A percentile compares a stretch with the other conserved stretches of the same genome.
Conservation (phyloP, 371 early-diverging fungal genomes). For the Circinella minor region DNA sequence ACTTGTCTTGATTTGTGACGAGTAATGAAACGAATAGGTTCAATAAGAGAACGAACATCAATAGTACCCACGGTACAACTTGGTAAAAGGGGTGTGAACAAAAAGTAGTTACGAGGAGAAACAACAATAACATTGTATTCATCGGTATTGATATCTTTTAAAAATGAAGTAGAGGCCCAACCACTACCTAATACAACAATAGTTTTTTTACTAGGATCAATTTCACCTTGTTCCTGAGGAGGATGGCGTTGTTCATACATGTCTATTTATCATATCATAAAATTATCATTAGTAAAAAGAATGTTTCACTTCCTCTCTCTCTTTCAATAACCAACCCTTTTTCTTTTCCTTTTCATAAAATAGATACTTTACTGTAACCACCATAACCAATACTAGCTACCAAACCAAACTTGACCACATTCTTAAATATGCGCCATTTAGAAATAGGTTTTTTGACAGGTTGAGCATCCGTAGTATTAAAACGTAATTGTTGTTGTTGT, state of each 20-base stretch:
- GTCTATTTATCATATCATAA: conserved; percentile 20
- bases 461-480: conserved; percentile 14
- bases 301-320: conserved; percentile 5
- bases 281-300: conserved; percentile 11
- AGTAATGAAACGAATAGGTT: conserved; percentile 86
- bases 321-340: conserved; percentile 11
- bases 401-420: conserved; percentile 41
- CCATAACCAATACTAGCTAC: conserved; percentile 39
- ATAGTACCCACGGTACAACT: conserved; percentile 86
- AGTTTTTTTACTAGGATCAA: conserved; percentile 81
- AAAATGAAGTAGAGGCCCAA: conserved; percentile 86
- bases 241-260: conserved; percentile 71
- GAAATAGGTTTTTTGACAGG: conserved; percentile 22
- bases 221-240: conserved; percentile 58
- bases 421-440: conserved; percentile 39
- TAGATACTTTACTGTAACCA: conserved; percentile 41
- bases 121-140: conserved; percentile 85
- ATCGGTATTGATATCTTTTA: conserved; percentile 76
- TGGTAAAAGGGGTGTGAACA: conserved; percentile 92
- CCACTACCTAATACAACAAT: conserved; percentile 85
- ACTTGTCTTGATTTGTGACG: conserved; percentile 85
- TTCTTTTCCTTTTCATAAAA: neutral
- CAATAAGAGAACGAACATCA: conserved; percentile 82
- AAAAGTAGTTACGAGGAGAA: conserved; percentile 90
- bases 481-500: conserved; percentile 10